phyloP scores from a whole-genome alignment of 768 basidiomycete genomes.

The Lanmaoa pseudosensibilis region DNA sequence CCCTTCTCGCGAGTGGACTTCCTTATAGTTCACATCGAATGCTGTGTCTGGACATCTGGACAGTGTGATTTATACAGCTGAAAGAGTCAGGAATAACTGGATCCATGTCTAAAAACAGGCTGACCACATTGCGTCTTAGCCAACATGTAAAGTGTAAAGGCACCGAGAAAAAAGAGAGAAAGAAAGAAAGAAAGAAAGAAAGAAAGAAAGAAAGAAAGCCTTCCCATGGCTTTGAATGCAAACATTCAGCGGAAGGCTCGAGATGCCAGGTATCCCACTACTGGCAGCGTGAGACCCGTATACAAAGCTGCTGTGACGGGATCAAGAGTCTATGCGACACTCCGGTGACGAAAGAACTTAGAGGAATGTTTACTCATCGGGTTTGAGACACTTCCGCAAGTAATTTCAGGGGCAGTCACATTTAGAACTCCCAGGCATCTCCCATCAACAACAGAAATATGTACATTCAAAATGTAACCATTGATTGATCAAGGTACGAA shows the following conservation, averaged over 20 bases:
- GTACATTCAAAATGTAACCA: background rate
- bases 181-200: background rate
- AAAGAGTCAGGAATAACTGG: too few species aligned
- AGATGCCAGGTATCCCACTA: background rate
- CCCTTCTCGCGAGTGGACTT: background rate
- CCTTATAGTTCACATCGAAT: background rate
- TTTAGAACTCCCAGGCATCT: background rate
- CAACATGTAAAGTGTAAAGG: too few species aligned
- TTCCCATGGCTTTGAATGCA: background rate
- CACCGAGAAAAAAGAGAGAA: too few species aligned
- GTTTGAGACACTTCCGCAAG: background rate
- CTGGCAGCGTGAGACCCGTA: background rate
- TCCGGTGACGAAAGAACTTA: background rate
- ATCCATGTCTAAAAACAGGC: background rate
- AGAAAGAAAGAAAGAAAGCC: background rate
- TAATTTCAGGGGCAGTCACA: background rate
- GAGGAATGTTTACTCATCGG: background rate
- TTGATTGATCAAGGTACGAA: slow-evolving; percentile 23
- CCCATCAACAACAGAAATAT: background rate
- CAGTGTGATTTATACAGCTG: too few species aligned
- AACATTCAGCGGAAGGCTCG: background rate
- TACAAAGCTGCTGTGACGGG: background rate
- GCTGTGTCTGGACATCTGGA: background rate
- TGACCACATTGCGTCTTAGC: background rate
- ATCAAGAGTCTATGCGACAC: background rate